A percentile compares a stretch with the other conserved stretches of the same genome.
phyloP scores from a whole-genome alignment of 192 early-diverging fungal species.

The Chytriomyces hyalinus region DNA sequence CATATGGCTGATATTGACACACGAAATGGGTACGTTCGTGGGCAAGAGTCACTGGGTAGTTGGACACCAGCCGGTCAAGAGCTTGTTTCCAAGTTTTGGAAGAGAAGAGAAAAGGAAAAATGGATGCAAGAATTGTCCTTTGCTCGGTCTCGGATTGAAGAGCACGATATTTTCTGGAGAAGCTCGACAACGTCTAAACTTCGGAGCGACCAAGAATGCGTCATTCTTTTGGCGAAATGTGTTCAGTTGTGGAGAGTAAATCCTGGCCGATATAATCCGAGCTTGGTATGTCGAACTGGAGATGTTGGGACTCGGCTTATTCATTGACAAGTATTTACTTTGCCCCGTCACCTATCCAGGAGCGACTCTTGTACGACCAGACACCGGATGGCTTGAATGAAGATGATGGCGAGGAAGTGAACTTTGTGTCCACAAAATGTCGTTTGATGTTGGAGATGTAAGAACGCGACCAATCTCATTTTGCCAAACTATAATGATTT shows the following conservation, averaged over 20 bases:
- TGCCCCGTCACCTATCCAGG: not conserved
- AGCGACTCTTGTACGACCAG: constrained; percentile 19
- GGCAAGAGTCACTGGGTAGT: constrained; percentile 40
- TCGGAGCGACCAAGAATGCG: constrained; percentile 12
- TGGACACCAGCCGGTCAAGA: constrained; percentile 41
- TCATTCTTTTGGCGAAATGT: constrained; percentile 27
- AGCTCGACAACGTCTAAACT: not conserved
- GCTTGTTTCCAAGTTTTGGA: constrained; percentile 36
- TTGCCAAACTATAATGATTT: not conserved
- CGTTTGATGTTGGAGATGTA: constrained; percentile 27
- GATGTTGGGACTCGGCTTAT: no score
- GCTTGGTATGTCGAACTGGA: constrained; percentile 20
- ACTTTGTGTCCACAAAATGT: constrained; percentile 27
- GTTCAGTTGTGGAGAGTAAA: constrained; percentile 44
- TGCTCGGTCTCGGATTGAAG: constrained; percentile 24
- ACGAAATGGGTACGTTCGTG: constrained; percentile 39
- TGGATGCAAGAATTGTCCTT: constrained; percentile 34
- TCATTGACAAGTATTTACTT: not conserved
- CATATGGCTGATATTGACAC: constrained; percentile 30
- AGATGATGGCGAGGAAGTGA: constrained; percentile 30
- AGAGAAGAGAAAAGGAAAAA: not conserved
- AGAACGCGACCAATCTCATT: not conserved
- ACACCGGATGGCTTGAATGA: not conserved
- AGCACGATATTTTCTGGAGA: constrained; percentile 30
- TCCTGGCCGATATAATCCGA: not conserved